A percentile compares a stretch with the other conserved stretches of the same genome.
These are phyloP conservation scores for Globisporangium apiculatum DNA, from an alignment of 352 stramenopile genomes.

Conservation along the genomic window DNA sequence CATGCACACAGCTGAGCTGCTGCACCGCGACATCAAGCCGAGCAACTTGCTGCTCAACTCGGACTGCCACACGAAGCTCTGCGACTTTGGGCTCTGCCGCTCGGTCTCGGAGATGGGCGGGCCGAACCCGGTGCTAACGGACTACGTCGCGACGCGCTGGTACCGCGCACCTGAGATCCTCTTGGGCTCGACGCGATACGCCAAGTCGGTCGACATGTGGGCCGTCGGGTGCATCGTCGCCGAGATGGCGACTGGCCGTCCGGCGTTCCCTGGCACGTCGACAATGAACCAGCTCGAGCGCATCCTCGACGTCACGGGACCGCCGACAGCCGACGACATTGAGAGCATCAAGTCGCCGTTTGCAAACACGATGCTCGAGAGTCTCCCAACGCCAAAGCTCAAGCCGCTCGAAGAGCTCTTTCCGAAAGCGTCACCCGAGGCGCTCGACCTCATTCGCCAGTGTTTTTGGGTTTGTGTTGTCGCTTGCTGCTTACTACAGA, in stretches of 20 bases:
- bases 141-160: conserved; percentile 96
- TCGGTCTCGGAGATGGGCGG: conserved; percentile 83
- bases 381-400: conserved; percentile 65
- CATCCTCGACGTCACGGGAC: conserved; percentile 92
- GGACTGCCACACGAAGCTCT: conserved; percentile 94
- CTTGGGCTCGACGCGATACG: conserved; percentile 90
- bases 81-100: conserved; percentile 94
- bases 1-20: conserved; percentile 91
- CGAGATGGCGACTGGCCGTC: conserved; percentile 90
- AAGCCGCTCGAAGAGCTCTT: conserved; percentile 85
- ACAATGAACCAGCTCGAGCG: conserved; percentile 97
- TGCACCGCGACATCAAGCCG: conserved; percentile 96
- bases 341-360: conserved; percentile 91
- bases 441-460: conserved; percentile 85
- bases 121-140: conserved; percentile 86
- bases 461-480: conserved; percentile 64
- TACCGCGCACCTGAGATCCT: conserved; percentile 95
- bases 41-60: conserved; percentile 95
- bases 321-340: conserved; percentile 86
- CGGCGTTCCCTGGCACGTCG: conserved; percentile 91
- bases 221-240: conserved; percentile 91
- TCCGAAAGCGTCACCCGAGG: conserved; percentile 78
- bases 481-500: neutral
- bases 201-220: conserved; percentile 93
- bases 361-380: conserved; percentile 91